A percentile compares a stretch with the other conserved stretches of the same genome.
phyloP scores from a whole-genome alignment of 768 basidiomycete genomes.

The Amanita muscaria region DNA sequence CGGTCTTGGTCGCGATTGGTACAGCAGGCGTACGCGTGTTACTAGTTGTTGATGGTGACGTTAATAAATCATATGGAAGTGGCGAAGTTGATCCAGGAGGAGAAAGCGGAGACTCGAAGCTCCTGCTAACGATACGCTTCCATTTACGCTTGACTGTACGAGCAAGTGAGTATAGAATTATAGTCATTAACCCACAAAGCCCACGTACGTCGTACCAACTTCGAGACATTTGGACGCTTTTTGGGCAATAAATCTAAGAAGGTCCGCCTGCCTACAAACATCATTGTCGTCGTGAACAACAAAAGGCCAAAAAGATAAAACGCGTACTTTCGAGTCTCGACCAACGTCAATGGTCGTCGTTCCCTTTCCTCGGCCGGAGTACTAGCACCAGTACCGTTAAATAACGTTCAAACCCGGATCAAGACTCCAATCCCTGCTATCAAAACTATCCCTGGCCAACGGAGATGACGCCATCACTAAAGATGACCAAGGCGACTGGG shows the following conservation, averaged over 20 bases:
- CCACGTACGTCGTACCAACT: slow-evolving; percentile 51
- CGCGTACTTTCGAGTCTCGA: slow-evolving; percentile 65
- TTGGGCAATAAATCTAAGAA: slow-evolving; percentile 79
- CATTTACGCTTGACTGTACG: slow-evolving; percentile 68
- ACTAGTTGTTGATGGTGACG: slow-evolving; percentile 7
- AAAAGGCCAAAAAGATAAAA: slow-evolving; percentile 8
- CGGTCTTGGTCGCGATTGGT: slow-evolving; percentile 25
- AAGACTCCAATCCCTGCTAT: too few relatives aligned
- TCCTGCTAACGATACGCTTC: slow-evolving; percentile 69
- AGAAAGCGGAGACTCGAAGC: slow-evolving; percentile 31
- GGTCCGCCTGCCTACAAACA: slow-evolving; percentile 64
- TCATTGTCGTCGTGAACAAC: too few relatives aligned
- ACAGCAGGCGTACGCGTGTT: slow-evolving; percentile 7
- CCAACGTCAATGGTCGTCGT: slow-evolving; percentile 48
- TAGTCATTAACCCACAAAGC: too few relatives aligned
- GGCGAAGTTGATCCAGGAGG: slow-evolving; percentile 16
- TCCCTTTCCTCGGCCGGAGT: too few relatives aligned
- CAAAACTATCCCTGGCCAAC: too few relatives aligned
- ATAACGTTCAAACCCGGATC: slow-evolving; percentile 18
- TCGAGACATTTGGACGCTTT: slow-evolving; percentile 82
- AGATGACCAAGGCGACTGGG: too few relatives aligned
- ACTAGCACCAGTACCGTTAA: too few relatives aligned
- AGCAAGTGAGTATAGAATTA: too few relatives aligned
- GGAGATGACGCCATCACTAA: too few relatives aligned
- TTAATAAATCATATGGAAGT: too few relatives aligned